Percentiles rank a stretch among this genome's conserved stretches.
Evolutionary conservation across 768 basidiomycete species (phyloP).

Genomic region (Stropharia rugosoannulata): DNA sequence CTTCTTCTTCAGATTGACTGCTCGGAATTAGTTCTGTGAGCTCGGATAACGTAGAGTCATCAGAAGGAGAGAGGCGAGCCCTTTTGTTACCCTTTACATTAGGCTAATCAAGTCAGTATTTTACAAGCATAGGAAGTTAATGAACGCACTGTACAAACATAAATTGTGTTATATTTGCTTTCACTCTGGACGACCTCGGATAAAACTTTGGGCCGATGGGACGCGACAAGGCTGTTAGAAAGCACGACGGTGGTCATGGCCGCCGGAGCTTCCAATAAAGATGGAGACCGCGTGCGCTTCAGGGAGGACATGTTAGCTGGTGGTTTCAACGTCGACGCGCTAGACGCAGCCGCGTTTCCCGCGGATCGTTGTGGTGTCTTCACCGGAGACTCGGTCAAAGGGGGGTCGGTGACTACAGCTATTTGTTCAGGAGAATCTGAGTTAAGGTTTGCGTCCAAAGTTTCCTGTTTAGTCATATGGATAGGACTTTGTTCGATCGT

Average conservation of each 20-base stretch:
- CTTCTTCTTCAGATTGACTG: constrained; percentile 68
- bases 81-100: constrained; percentile 31
- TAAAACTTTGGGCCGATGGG: not conserved
- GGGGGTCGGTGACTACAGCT: not conserved
- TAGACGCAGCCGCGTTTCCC: not conserved
- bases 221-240: constrained; percentile 19
- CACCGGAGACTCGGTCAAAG: not conserved
- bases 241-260: not conserved
- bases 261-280: not conserved
- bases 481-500: not conserved
- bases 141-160: constrained; percentile 23
- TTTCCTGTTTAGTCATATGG: too few species aligned
- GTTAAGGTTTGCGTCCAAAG: too few species aligned
- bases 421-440: too few species aligned
- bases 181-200: too few species aligned
- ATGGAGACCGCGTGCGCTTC: constrained; percentile 3
- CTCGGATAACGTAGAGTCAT: constrained; percentile 16
- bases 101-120: constrained; percentile 4
- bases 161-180: constrained; percentile 20
- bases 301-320: not conserved
- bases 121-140: not conserved
- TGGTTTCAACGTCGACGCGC: not conserved
- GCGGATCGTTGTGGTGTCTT: not conserved
- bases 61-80: constrained; percentile 34
- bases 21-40: constrained; percentile 48